Percentiles rank a stretch among this genome's conserved stretches.
These are phyloP conservation scores for Daldinia decipiens DNA, from an alignment of 495 filamentous ascomycete species.

Conservation along the genomic window DNA sequence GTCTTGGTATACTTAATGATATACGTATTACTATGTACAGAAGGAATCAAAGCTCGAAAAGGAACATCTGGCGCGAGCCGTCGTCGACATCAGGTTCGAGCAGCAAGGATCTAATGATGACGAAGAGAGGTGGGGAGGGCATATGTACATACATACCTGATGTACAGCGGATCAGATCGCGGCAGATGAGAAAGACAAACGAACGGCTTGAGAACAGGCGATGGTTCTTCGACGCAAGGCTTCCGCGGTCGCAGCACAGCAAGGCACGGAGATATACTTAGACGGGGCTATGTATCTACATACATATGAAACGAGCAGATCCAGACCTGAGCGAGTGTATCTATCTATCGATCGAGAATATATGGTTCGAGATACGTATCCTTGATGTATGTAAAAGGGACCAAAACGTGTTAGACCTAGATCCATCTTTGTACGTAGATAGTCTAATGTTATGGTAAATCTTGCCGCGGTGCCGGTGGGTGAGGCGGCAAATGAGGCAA, in stretches of 20 bases:
- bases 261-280: slow-evolving; percentile 9
- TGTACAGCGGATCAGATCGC: slow-evolving; percentile 41
- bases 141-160: not conserved
- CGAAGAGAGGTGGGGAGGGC: slow-evolving; percentile 18
- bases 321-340: slow-evolving; percentile 21
- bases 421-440: slow-evolving; percentile 5
- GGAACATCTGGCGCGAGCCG: slow-evolving; percentile 16
- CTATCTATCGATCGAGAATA: slow-evolving; percentile 16
- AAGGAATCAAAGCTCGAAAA: slow-evolving; percentile 14
- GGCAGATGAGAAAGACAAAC: slow-evolving; percentile 38
- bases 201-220: slow-evolving; percentile 23
- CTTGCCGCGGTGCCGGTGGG: slow-evolving; percentile 35
- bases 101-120: slow-evolving; percentile 36
- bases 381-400: slow-evolving; percentile 7
- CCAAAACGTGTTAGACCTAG: slow-evolving; percentile 7
- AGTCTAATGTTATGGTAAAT: slow-evolving; percentile 25
- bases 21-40: slow-evolving; percentile 18
- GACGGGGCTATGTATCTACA: slow-evolving; percentile 25
- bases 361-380: slow-evolving; percentile 30
- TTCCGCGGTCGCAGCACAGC: slow-evolving; percentile 27
- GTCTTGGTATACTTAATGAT: slow-evolving; percentile 7
- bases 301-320: slow-evolving; percentile 37
- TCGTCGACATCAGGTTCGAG: slow-evolving; percentile 25
- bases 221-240: slow-evolving; percentile 28
- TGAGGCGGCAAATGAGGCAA: slow-evolving; percentile 31